Conservation (phyloP, 2,329 filamentous ascomycete species). For the Domatiomyces catenatus region DNA sequence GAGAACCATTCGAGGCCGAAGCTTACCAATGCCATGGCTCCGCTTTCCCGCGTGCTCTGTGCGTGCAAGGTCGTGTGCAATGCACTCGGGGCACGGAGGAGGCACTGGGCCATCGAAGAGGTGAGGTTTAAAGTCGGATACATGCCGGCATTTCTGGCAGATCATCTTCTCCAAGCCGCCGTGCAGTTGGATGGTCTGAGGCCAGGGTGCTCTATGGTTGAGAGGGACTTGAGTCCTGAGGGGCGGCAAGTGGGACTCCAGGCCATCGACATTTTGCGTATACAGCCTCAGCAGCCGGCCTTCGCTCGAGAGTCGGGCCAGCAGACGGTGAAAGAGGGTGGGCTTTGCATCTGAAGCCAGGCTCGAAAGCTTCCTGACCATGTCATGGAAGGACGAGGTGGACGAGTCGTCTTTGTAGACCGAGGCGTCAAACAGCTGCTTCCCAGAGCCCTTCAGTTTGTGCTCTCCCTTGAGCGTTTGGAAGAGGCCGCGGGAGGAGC, state of each 20-base stretch:
- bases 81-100: slow-evolving; percentile 63
- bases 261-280: slow-evolving; percentile 91
- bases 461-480: slow-evolving; percentile 70
- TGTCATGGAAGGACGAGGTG: slow-evolving; percentile 83
- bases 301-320: slow-evolving; percentile 78
- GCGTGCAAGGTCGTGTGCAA: slow-evolving; percentile 59
- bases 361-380: slow-evolving; percentile 78
- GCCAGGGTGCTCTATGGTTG: slow-evolving; percentile 77
- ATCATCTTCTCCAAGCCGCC: slow-evolving; percentile 92
- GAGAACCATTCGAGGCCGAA: slow-evolving; percentile 84
- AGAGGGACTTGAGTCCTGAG: slow-evolving; percentile 69
- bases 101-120: slow-evolving; percentile 74
- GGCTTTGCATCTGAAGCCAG: slow-evolving; percentile 64
- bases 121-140: slow-evolving; percentile 59
- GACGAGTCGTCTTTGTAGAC: slow-evolving; percentile 87
- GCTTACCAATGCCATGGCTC: slow-evolving; percentile 78
- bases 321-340: slow-evolving; percentile 81
- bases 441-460: slow-evolving; percentile 82
- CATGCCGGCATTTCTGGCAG: slow-evolving; percentile 75
- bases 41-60: slow-evolving; percentile 65
- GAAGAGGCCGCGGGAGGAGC: slow-evolving; percentile 81
- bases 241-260: slow-evolving; percentile 71
- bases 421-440: slow-evolving; percentile 90
- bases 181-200: slow-evolving; percentile 80
- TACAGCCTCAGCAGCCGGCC: slow-evolving; percentile 79